Base-by-base conservation (phyloP, 2,329 filamentous ascomycete genomes). In the Peltaster fructicola region DNA sequence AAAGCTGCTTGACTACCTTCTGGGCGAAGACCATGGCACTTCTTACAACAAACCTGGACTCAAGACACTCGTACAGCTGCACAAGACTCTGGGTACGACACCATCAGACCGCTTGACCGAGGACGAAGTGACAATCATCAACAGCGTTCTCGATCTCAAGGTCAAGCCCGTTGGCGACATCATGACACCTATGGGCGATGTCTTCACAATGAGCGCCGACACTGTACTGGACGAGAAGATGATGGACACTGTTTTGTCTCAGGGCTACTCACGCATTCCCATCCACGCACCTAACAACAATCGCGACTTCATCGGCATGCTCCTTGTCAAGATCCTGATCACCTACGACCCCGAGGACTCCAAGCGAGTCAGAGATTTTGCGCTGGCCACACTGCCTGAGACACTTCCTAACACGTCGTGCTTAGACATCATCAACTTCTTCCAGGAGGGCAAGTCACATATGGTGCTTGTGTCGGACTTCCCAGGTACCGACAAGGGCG, bases 41-140 rank as follows among this genome's bases (percentile, higher is more conserved):
- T 73, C 85, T 20, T 98, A 98, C 68, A 95, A 95, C 57, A 98
- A 95, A 59, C 85, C 82, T 32, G 88, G 88, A 0, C 57, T 98
- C 39, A 98, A 98, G 60, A 95, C 88, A 0, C 62, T 98, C 15
- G 88, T 98, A 14, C 92, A 82, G 1, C 62, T 98, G 9, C 88
- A 98, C 57, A 82, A 90, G 52, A 90, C 79, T 2, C 58, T 95
- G 8, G 88, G 88, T 14, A 73, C 80, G 22, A 75, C 77, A 15
- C 76, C 76, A 7, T 66, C 66, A 18, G 82, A 98, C 45, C 75
- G 88, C 30, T 60, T 98, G 26, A 95, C 93, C 51, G 77, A 92
- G 39, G 88, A 98, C 45, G 88, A 98, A 52, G 88, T 98, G 37
- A 95, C 88, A 31, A 98, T 98, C 49, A 98, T 98, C 52, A 92